Evolutionary conservation across 169 alveolate genomes (phyloP), one percentile per base, ranked within the genome.

Genomic region (Plasmodium ovale): DNA sequence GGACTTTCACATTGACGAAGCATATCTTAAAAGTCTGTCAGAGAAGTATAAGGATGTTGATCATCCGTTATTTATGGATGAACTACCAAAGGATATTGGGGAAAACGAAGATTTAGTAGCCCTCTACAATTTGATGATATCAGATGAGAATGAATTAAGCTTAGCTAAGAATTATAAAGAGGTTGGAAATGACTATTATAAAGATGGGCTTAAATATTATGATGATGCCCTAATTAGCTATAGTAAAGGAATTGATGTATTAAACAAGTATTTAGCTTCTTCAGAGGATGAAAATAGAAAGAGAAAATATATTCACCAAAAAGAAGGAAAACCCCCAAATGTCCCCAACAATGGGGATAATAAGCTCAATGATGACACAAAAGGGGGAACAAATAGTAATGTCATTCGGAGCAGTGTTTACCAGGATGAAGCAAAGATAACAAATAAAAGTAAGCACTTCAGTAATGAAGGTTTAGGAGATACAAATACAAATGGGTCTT

Each of bases 221-320:
- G 90, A 82, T 2, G 90, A 82, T 54, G 90, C 90, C 47, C 49
- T 82, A 23, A 82, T 82, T 3, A 82, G 90, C 39, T 82, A 82
- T 47, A 82, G 42, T 1, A 82, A 82, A 39, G 90, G 90, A 0
- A 67, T 82, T 9, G 84, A 64, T 65, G 56, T 82, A 19, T 60
- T 82, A 21, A 49, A 42, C 10, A 67, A 44, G 21, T 65, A 65
- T 25, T 29, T 65, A 27, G 25, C 14, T n/a, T 21, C 37, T 39
- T 12, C 25, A 1, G 53, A 58, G 10, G 14, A n/a, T 14, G 51
- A 44, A 29, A 59, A 60, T 1, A 33, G 10, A 21, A 74, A 51
- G 12, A 49, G 51, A 3, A 21, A 68, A n/a, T 25, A 44, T 14
- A 49, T 7, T 29, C n/a, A n/a, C n/a, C n/a, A n/a, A n/a, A n/a